Evolutionary conservation across 1,284 basidiomycete genomes (phyloP).

Genomic region (Pyrrhoderma noxium): DNA sequence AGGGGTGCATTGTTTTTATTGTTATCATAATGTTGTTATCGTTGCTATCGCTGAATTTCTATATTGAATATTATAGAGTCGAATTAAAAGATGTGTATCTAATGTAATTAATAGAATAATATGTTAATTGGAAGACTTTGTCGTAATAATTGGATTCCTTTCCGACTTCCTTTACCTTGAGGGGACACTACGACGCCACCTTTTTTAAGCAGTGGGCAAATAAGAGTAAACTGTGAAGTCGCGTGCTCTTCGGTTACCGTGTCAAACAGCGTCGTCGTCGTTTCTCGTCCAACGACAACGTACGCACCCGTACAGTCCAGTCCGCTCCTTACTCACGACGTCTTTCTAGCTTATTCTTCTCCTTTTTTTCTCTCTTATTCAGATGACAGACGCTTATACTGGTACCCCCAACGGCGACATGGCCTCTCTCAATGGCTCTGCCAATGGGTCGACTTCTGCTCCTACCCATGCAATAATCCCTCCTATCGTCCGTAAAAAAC

Average conservation of each 20-base stretch:
- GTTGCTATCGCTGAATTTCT: too few species aligned
- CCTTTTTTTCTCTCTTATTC: constrained; percentile 22
- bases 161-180: too few species aligned
- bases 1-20: too few species aligned
- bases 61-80: too few species aligned
- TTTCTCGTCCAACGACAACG: constrained; percentile 16
- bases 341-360: constrained; percentile 20
- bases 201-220: background rate
- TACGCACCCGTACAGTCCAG: constrained; percentile 9
- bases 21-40: too few species aligned
- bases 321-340: constrained; percentile 17
- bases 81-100: too few species aligned
- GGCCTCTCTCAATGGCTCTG: constrained; percentile 44
- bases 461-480: constrained; percentile 37
- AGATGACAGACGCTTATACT: constrained; percentile 69
- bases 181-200: too few species aligned
- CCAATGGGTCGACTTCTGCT: constrained; percentile 53
- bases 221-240: constrained; percentile 6
- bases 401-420: constrained; percentile 57
- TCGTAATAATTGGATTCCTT: too few species aligned
- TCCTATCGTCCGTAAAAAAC: constrained; percentile 81
- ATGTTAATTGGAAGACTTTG: too few species aligned
- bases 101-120: too few species aligned
- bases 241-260: constrained; percentile 8
- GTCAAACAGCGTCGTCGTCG: background rate